Evolutionary conservation across 2,329 filamentous ascomycete genomes (phyloP), one percentile per base, ranked within the genome.

Genomic region (Hansfordia pulvinata): DNA sequence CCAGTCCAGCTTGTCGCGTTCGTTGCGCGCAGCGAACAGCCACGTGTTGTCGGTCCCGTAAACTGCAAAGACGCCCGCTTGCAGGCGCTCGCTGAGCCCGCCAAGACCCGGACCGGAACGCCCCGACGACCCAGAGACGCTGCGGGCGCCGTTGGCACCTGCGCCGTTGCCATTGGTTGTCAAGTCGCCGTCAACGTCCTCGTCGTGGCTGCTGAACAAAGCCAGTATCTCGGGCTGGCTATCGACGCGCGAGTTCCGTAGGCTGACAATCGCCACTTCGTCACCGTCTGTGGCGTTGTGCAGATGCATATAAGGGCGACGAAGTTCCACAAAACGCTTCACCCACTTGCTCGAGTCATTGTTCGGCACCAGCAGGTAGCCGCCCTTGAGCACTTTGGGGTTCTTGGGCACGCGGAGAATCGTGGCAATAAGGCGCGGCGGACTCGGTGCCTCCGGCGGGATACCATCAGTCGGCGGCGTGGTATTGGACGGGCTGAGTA

Each of bases 21-120:
- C 88, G 42, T 75, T 88, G 31, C 85, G 68, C 14, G 85, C 82
- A 10, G 85, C 83, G 51, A 98, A 96, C 20, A 98, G 63, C 69
- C 86, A 98, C 17, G 86, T 93, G 52, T 94, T 94, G 50, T 90
- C 80, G 32, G 79, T 82, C 21, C 83, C 88, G 47, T 96, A 98
- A 26, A 98, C 72, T 9, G 90, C 90, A 63, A 93, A 98, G 20
- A 96, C 81, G 37, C 80, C 78, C 4, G 73, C 66, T 41, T 71
- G 67, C 50, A 66, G 57, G 51, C 71, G 51, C 43, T 70, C 65
- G 44, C 60, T 69, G 15, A 74, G 54, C 15, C 63, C 58, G 30
- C 60, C 58, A 5, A 73, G 52, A 5, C 65, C 64, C 17, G 49
- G 48, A 27, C 57, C 56, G 6, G 53, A 52, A 15, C 64, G 53